Conservation (phyloP, 2,329 filamentous ascomycete species). For the Hypoxylon sp. region DNA sequence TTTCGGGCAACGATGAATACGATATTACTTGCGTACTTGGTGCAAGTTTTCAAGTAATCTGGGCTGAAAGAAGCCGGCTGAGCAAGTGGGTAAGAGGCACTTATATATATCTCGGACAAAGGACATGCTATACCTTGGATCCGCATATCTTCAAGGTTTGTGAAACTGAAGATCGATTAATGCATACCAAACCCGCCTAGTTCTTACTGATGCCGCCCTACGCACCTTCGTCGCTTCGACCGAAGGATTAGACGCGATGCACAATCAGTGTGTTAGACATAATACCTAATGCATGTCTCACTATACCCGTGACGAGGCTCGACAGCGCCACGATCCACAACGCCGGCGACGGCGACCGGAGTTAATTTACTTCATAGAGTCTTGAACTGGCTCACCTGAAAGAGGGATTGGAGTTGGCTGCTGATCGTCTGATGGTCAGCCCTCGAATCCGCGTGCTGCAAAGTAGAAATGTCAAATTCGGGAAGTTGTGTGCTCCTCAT, state of each 20-base stretch:
- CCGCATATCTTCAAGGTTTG: neutral
- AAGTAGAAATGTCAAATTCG: constrained; percentile 8
- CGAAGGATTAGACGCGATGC: constrained; percentile 5
- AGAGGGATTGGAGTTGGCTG: constrained; percentile 13
- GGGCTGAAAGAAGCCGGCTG: neutral
- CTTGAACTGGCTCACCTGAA: constrained; percentile 13
- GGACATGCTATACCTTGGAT: neutral
- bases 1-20: neutral
- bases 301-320: constrained; percentile 11
- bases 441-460: constrained; percentile 1
- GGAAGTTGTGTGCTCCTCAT: constrained; percentile 12
- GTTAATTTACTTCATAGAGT: neutral
- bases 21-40: neutral
- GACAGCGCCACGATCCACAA: neutral
- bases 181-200: neutral
- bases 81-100: neutral
- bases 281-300: constrained; percentile 10
- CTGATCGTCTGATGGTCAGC: constrained; percentile 3
- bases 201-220: constrained; percentile 4
- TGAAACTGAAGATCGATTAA: neutral
- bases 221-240: neutral
- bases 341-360: constrained; percentile 4
- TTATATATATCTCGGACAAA: constrained; percentile 6
- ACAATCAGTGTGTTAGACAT: neutral
- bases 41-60: neutral